Percentiles rank a stretch among this genome's conserved stretches.
Conservation (phyloP, 2,329 filamentous ascomycete species). For the Venturia oleaginea region DNA sequence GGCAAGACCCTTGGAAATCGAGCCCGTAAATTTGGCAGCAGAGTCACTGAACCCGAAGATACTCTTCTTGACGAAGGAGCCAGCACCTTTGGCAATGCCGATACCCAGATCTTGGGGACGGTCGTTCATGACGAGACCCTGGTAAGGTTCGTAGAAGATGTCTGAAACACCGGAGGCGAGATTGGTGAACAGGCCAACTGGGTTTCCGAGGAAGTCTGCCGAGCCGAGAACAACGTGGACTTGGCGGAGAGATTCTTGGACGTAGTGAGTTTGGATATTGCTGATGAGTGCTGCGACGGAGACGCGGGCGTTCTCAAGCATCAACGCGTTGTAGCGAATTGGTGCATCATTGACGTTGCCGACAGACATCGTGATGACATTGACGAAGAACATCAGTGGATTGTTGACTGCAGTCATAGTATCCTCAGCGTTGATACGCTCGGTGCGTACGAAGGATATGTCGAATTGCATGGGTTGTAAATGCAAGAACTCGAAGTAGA, state of each 20-base stretch:
- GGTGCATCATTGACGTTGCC: constrained; percentile 98
- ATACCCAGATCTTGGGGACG: constrained; percentile 89
- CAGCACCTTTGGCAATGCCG: constrained; percentile 92
- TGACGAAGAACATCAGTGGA: constrained; percentile 97
- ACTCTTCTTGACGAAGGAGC: constrained; percentile 96
- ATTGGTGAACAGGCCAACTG: constrained; percentile 95
- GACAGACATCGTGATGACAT: constrained; percentile 98
- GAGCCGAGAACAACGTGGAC: constrained; percentile 96
- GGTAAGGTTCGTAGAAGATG: constrained; percentile 99
- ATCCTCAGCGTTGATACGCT: constrained; percentile 92
- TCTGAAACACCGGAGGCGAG: constrained; percentile 94
- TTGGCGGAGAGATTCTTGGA: constrained; percentile 90
- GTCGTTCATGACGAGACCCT: constrained; percentile 93
- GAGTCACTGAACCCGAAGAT: constrained; percentile 97
- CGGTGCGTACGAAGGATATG: constrained; percentile 92
- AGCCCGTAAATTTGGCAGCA: constrained; percentile 95
- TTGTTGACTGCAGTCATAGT: constrained; percentile 76
- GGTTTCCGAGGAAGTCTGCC: constrained; percentile 94
- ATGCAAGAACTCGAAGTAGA: constrained; percentile 96
- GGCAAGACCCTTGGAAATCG: constrained; percentile 90
- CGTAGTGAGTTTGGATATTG: constrained; percentile 90
- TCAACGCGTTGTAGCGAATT: constrained; percentile 82
- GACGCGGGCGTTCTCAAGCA: constrained; percentile 90
- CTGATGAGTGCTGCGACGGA: constrained; percentile 75
- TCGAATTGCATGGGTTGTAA: constrained; percentile 98